Evolutionary conservation across 2,329 filamentous ascomycete genomes (phyloP).

Genomic region (Sclerotinia minor): DNA sequence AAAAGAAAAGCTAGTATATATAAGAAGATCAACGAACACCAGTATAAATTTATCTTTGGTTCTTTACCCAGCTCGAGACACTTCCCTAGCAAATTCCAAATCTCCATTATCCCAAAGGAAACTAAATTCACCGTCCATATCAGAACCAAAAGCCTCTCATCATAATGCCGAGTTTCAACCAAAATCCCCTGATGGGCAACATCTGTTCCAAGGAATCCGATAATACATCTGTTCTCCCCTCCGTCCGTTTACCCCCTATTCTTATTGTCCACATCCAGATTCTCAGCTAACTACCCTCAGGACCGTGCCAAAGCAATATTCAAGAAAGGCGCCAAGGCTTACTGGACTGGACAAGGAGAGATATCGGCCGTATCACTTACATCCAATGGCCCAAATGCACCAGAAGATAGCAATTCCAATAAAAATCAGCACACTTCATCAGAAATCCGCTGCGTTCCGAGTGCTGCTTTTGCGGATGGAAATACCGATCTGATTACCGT

Average conservation of each 20-base stretch:
- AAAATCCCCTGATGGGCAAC: neutral
- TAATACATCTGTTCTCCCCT: neutral
- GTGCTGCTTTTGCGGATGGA: no score
- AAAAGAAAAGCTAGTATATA: no score
- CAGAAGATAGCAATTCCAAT: neutral
- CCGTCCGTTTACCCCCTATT: neutral
- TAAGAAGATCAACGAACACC: no score
- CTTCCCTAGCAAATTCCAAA: neutral
- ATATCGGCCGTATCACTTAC: neutral
- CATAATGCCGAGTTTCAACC: neutral
- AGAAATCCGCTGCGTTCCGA: neutral
- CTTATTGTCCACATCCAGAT: neutral
- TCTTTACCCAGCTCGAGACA: neutral
- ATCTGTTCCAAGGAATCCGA: neutral
- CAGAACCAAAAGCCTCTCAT: no score
- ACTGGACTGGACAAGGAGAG: conserved; percentile 1
- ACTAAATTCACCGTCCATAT: neutral
- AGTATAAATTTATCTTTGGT: no score
- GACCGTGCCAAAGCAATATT: neutral
- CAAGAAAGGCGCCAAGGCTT: neutral
- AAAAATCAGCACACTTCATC: neutral
- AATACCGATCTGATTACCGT: neutral
- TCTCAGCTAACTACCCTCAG: neutral
- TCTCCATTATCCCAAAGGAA: neutral
- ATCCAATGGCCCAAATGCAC: neutral